Evolutionary conservation across 176 grass and related monocot genomes (phyloP).

Genomic region (Chrysopogon serrulatus): DNA sequence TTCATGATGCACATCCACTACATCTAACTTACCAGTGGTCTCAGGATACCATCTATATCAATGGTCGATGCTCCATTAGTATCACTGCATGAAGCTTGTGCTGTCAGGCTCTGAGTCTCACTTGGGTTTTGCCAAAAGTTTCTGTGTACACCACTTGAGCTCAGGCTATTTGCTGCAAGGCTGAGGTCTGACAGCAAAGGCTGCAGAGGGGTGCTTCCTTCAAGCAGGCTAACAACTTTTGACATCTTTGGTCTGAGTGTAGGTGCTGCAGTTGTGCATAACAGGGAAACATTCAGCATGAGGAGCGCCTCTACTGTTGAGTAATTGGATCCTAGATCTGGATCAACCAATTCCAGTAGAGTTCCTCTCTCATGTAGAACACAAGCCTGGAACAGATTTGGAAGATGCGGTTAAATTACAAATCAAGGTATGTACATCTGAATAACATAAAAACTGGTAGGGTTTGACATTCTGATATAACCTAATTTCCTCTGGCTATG

Average conservation of each 20-base stretch:
- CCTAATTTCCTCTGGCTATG: not conserved
- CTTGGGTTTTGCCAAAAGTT: constrained; percentile 70
- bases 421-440: constrained; percentile 15
- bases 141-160: constrained; percentile 35
- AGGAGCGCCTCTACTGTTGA: constrained; percentile 69
- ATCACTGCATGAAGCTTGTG: constrained; percentile 26
- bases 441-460: not conserved
- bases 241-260: constrained; percentile 87
- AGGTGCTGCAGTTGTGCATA: constrained; percentile 78
- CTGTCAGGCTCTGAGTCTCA: constrained; percentile 46
- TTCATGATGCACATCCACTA: constrained; percentile 1
- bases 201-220: constrained; percentile 57
- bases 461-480: constrained; percentile 3
- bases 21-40: constrained; percentile 15
- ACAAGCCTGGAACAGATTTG: constrained; percentile 51
- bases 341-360: constrained; percentile 82
- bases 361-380: constrained; percentile 72
- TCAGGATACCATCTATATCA: constrained; percentile 33
- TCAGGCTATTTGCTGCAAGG: constrained; percentile 38
- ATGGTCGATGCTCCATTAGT: constrained; percentile 18
- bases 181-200: constrained; percentile 50
- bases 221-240: constrained; percentile 75
- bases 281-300: constrained; percentile 71
- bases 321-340: constrained; percentile 59
- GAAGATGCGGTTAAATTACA: constrained; percentile 12